Evolutionary conservation across 2,329 filamentous ascomycete genomes (phyloP), one percentile per base, ranked within the genome.

Genomic region (Trichoderma arundinaceum): DNA sequence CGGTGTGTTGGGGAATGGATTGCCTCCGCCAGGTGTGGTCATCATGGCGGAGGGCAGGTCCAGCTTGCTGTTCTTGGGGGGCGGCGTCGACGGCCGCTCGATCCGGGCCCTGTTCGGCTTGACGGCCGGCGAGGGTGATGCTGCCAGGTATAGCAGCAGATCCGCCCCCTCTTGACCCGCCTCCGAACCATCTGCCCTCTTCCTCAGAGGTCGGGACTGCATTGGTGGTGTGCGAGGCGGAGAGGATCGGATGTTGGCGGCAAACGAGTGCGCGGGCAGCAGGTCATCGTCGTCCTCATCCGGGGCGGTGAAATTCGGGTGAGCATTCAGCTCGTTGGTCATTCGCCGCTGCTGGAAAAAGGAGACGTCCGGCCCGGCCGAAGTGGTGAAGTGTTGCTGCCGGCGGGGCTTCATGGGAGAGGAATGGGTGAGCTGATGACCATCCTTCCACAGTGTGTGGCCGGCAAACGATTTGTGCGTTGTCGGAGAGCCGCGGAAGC

Each of bases 241-340:
- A 12, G 94, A 96, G n/a, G 92, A 92, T 53, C 83, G 86, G 61
- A 88, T 80, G 72, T 87, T 83, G 54, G 82, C 74, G 68, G 85
- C 84, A 80, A 94, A 94, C 2, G 91, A 92, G 74, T 91, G 90
- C 46, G 88, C 80, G 3, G 92, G 92, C 2, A 96, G 83, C 64
- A 93, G 87, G 69, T 92, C 88, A 68, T 97, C 92, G 57, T 97
- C 94, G 64, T 96, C 92, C 71, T 95, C 91, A 13, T 88, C 88
- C 58, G 82, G 83, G 52, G 86, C 84, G 35, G 85, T 83, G 77
- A 89, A 86, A 80, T 83, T 86, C 78, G 85, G 78, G 74, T 87
- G 80, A 67, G 84, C 77, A 69, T 87, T 81, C 64, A 65, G 64
- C 35, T 88, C 84, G 67, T 90, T 87, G 39, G 88, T 86, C 67